These are phyloP conservation scores for Penicillium steckii DNA, from an alignment of 495 filamentous ascomycete genomes.

Conservation along the genomic window DNA sequence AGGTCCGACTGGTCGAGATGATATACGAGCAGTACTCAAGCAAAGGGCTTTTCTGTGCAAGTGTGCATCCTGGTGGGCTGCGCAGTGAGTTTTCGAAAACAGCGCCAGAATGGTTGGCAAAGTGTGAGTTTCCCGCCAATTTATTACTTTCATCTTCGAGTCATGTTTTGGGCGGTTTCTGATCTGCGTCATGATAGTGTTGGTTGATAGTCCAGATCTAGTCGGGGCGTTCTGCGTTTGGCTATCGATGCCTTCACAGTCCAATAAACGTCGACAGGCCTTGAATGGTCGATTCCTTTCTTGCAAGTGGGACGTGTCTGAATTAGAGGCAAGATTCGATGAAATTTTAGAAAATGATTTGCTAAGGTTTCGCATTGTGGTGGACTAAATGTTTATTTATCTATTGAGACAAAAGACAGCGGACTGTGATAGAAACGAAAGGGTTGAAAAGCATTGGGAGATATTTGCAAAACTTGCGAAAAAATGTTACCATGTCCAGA, in stretches of 20 bases:
- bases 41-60: conserved; percentile 38
- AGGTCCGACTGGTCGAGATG: conserved; percentile 42
- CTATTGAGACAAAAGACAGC: too few species aligned
- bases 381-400: conserved; percentile 8
- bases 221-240: conserved; percentile 39
- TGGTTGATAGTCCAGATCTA: conserved; percentile 37
- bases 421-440: too few species aligned
- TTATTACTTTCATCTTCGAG: neutral
- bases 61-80: conserved; percentile 49
- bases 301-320: conserved; percentile 42
- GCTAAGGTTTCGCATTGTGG: conserved; percentile 8
- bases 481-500: too few species aligned
- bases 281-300: conserved; percentile 39
- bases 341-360: conserved; percentile 36
- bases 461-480: too few species aligned
- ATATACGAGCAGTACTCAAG: conserved; percentile 39
- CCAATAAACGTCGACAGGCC: conserved; percentile 22
- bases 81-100: conserved; percentile 33
- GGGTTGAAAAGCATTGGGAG: too few species aligned
- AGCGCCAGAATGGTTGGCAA: conserved; percentile 19
- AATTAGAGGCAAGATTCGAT: conserved; percentile 39
- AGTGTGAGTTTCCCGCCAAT: conserved; percentile 15
- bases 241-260: conserved; percentile 25
- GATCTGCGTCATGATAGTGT: conserved; percentile 1
- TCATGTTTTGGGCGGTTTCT: neutral